Evolutionary conservation across 2,329 filamentous ascomycete species (phyloP), one percentile per base, ranked within the genome.

Genomic region (Fusarium sulawesiense): DNA sequence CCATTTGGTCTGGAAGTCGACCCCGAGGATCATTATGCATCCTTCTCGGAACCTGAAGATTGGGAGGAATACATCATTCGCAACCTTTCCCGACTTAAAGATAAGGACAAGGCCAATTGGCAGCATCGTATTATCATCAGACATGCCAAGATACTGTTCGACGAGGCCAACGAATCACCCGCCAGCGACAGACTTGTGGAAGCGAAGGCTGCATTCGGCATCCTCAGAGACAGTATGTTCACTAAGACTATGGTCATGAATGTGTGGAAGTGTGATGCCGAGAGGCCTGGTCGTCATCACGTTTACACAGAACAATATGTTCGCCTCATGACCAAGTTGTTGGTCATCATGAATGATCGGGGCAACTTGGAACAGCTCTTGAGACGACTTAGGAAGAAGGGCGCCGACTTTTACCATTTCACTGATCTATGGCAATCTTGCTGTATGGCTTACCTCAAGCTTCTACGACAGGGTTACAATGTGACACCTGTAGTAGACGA

Each of bases 201-300:
- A 23, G 94, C 94, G 72, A 88, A 91, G 75, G 92, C 95, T 57
- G 88, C 97, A 16, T 94, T 93, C 51, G 86, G 89, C 56, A 92
- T 97, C 44, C 91, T 97, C 56, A 81, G 86, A 47, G 87, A 89
- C 62, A 87, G 84, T 66, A 89, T 89, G 87, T 95, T 97, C 72
- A 97, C 94, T 41, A 97, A 97, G 81, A 97, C 93, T 0, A 97
- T 97, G 91, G 91, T 92, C 2, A 90, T 97, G 78, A 95, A 97
- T 76, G 93, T 98, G 6, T 98, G 94, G 94, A 95, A 94, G 73
- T 96, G 94, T 40, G 94, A 97, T 71, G 90, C 92, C 48, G 94
- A 98, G 75, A 84, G 87, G 3, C 86, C 93, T 1, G 94, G 94
- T 0, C 88, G 94, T 20, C 94, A 98, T 78, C 96, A 97, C 75